Conservation (phyloP, 208 protist genomes). For the Crithidia acanthocephali region DNA sequence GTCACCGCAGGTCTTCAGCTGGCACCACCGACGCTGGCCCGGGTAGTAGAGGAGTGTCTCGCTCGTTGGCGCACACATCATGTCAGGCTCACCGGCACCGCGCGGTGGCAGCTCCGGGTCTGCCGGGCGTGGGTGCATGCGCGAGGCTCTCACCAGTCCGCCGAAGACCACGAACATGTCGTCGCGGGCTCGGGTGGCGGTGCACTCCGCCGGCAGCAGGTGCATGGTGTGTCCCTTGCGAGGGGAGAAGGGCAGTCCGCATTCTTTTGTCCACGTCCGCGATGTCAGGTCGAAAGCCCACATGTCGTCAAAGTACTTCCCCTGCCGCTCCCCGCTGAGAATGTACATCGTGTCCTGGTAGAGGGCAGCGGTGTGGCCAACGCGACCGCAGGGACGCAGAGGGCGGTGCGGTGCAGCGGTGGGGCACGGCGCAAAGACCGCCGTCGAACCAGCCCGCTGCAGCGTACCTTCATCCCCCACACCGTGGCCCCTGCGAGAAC, state of each 20-base stretch:
- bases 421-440: background rate
- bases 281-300: constrained; percentile 37
- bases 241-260: constrained; percentile 44
- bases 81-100: constrained; percentile 15
- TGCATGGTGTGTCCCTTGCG: constrained; percentile 57
- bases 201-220: constrained; percentile 39
- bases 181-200: constrained; percentile 28
- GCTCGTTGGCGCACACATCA: constrained; percentile 31
- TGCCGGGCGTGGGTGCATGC: constrained; percentile 22
- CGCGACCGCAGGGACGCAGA: constrained; percentile 32
- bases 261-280: constrained; percentile 31
- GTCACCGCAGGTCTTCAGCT: constrained; percentile 43
- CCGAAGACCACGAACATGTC: constrained; percentile 60
- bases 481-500: background rate
- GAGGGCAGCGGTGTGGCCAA: constrained; percentile 48
- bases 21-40: constrained; percentile 34
- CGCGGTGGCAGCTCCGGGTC: constrained; percentile 34
- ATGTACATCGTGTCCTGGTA: constrained; percentile 48
- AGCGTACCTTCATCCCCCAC: background rate
- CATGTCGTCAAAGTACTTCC: constrained; percentile 42
- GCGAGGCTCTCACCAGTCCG: constrained; percentile 34
- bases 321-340: constrained; percentile 46
- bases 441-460: background rate
- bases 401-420: background rate
- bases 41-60: constrained; percentile 45